Conservation (phyloP, 495 filamentous ascomycete species). For the Collariella sp. region DNA sequence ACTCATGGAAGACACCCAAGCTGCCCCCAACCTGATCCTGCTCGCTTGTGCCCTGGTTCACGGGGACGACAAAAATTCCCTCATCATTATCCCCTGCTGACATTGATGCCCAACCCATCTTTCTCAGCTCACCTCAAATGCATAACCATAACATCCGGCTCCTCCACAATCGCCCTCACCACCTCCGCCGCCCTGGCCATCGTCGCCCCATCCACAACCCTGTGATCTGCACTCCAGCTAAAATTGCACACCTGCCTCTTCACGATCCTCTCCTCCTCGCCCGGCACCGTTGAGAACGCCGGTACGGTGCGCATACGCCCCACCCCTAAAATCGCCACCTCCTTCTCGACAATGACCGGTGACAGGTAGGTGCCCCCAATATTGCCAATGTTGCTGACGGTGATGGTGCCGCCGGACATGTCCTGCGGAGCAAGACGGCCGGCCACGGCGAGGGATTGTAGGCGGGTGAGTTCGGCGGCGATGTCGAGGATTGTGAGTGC, state of each 20-base stretch:
- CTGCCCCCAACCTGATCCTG: background rate
- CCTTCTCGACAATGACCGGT: slow-evolving; percentile 79
- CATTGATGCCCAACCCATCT: no score
- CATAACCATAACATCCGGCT: slow-evolving; percentile 75
- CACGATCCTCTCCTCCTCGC: slow-evolving; percentile 47
- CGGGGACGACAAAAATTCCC: no score
- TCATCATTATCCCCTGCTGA: no score
- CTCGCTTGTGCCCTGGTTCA: background rate
- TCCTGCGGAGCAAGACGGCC: slow-evolving; percentile 72
- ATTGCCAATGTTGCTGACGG: slow-evolving; percentile 93
- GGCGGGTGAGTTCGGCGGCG: slow-evolving; percentile 62
- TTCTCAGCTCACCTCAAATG: slow-evolving; percentile 43
- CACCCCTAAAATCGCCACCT: slow-evolving; percentile 88
- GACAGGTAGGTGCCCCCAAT: slow-evolving; percentile 88
- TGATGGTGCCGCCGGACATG: slow-evolving; percentile 81
- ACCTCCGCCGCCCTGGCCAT: slow-evolving; percentile 82
- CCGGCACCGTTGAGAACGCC: slow-evolving; percentile 47
- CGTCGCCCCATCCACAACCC: slow-evolving; percentile 88
- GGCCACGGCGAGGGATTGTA: slow-evolving; percentile 59
- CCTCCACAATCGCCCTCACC: slow-evolving; percentile 68
- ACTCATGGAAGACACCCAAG: background rate
- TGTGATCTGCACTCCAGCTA: slow-evolving; percentile 95
- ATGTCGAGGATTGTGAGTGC: slow-evolving; percentile 64
- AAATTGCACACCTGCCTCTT: slow-evolving; percentile 68
- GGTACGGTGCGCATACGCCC: slow-evolving; percentile 68